A percentile compares a stretch with the other conserved stretches of the same genome.
Conservation (phyloP, 2,329 filamentous ascomycete genomes). For the Parafenestella ontariensis region DNA sequence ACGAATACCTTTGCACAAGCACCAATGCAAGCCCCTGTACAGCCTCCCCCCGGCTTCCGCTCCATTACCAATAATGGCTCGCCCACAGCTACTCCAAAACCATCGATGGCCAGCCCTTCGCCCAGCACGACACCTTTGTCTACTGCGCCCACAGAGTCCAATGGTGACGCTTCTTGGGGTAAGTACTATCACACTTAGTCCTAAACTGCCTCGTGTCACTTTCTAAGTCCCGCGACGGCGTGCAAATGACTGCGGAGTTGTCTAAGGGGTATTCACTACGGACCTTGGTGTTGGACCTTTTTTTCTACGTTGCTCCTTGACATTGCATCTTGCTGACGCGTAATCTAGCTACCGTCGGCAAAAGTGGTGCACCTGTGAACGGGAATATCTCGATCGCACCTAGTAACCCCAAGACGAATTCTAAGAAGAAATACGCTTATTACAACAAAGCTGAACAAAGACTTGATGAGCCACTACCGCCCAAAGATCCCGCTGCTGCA, state of each 20-base stretch:
- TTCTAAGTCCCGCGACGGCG: background rate
- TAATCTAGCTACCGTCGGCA: constrained; percentile 54
- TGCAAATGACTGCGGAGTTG: background rate
- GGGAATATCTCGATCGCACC: constrained; percentile 51
- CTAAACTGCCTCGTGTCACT: background rate
- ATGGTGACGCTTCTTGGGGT: constrained; percentile 30
- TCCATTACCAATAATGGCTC: constrained; percentile 21
- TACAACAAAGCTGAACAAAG: constrained; percentile 54
- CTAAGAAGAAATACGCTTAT: constrained; percentile 47
- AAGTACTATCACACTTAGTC: constrained; percentile 1
- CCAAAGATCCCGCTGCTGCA: constrained; percentile 32
- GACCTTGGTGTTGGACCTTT: background rate
- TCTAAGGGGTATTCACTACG: background rate
- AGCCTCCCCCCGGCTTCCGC: constrained; percentile 15
- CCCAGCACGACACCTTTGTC: constrained; percentile 32
- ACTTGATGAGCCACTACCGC: constrained; percentile 49
- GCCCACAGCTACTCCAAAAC: constrained; percentile 18
- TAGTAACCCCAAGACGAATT: constrained; percentile 19
- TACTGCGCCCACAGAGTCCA: constrained; percentile 11
- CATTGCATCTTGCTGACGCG: constrained; percentile 1
- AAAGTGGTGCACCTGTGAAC: constrained; percentile 30
- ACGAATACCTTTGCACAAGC: constrained; percentile 5
- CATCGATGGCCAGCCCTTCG: constrained; percentile 17
- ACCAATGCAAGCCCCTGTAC: background rate
- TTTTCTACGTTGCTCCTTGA: background rate